A percentile compares a stretch with the other conserved stretches of the same genome.
phyloP scores from a whole-genome alignment of 2,329 filamentous ascomycete genomes.

The Uncinocarpus reesii region DNA sequence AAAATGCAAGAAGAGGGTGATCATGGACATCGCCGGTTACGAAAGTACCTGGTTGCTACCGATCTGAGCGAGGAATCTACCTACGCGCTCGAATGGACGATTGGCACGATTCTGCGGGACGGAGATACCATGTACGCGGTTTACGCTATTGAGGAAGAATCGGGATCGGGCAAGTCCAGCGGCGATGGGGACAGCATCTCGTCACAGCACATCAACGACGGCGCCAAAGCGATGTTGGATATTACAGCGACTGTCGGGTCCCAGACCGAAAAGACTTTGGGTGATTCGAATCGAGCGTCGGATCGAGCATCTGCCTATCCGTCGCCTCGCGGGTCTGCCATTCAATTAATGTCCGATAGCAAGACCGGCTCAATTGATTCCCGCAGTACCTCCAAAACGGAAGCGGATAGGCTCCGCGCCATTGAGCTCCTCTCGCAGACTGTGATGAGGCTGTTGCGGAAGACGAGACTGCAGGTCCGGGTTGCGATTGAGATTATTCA shows the following conservation, averaged over 20 bases:
- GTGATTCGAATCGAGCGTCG: constrained; percentile 21
- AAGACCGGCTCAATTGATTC: constrained; percentile 38
- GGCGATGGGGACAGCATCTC: constrained; percentile 28
- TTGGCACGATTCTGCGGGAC: constrained; percentile 85
- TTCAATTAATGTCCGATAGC: constrained; percentile 28
- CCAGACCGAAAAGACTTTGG: constrained; percentile 47
- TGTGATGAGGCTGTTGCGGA: constrained; percentile 74
- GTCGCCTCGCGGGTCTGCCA: constrained; percentile 18
- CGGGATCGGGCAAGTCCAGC: constrained; percentile 35
- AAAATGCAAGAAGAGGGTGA: constrained; percentile 67
- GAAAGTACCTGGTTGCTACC: constrained; percentile 91
- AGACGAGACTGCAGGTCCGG: constrained; percentile 83
- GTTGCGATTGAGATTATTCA: constrained; percentile 94
- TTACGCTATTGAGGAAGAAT: constrained; percentile 85
- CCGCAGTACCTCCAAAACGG: constrained; percentile 49
- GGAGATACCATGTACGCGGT: constrained; percentile 90
- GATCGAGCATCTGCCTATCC: constrained; percentile 23
- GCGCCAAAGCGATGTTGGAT: constrained; percentile 63
- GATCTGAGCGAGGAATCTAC: constrained; percentile 90
- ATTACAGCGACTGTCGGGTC: constrained; percentile 57
- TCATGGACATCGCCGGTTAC: constrained; percentile 64
- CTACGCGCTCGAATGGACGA: constrained; percentile 93
- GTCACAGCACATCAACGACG: constrained; percentile 55
- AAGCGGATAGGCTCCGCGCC: constrained; percentile 69
- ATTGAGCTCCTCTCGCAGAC: constrained; percentile 75